Base-by-base conservation (phyloP, 805 yeast genomes). In the Komagataella kurtzmanii region DNA sequence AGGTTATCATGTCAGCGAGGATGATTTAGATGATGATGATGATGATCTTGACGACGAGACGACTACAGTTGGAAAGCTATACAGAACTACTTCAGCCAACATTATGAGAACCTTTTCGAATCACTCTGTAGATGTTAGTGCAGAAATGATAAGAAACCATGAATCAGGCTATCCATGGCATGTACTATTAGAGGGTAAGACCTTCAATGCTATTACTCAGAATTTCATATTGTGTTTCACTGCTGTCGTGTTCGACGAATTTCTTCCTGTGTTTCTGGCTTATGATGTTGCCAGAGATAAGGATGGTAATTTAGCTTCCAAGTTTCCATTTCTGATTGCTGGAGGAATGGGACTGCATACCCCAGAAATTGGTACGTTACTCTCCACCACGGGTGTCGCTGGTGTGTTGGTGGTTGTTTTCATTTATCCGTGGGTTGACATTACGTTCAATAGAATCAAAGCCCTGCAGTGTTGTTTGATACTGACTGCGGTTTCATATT, bases 311-410 rank as follows among this genome's bases (percentile, higher is more conserved):
- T 48, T 7, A n/a, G 21, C 8, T n/a, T 66, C 73, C 12, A 57
- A 63, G 47, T 77, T 79, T 56, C 84, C 84, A 7, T 71, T 72
- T 63, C 61, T 57, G 24, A 62, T 77, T 18, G 58, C 61, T 43
- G 85, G 85, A 44, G 85, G 85, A 0, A 65, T 80, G 54, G 80
- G 78, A 6, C 71, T 67, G 59, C 56, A 61, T 18, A 65, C 80
- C 1, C 65, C 65, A 50, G 68, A 70, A 21, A 77, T 79, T 24
- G 85, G 84, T 48, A 58, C 67, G 2, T 58, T 79, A 50, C 63
- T 80, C 40, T 76, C 83, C 6, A 54, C 70, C 1, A 74, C 79
- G 2, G 85, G 84, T n/a, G 57, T 75, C 14, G 65, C 74, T 45
- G 83, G 83, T 6, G 73, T 76, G 17, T 56, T 76, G 47, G 65